Evolutionary conservation across 495 filamentous ascomycete species (phyloP).

Genomic region (Talaromyces wortmannii): DNA sequence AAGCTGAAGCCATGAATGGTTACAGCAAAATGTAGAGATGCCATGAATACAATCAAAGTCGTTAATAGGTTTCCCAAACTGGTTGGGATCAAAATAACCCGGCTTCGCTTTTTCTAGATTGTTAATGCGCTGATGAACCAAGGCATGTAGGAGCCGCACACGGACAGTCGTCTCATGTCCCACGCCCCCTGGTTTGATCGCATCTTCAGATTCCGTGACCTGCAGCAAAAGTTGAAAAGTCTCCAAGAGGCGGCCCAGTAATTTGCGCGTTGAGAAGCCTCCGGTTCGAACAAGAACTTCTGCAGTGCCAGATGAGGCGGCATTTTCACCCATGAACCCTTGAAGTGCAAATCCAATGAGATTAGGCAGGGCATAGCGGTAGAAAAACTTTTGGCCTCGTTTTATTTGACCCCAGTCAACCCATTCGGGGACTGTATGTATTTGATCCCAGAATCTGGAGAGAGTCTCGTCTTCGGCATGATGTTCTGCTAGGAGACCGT

Average conservation of each 20-base stretch:
- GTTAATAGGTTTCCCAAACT: constrained; percentile 63
- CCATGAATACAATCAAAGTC: constrained; percentile 69
- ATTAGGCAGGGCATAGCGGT: constrained; percentile 65
- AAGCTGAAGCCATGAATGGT: constrained; percentile 59
- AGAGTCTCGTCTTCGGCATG: constrained; percentile 49
- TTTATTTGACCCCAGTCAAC: constrained; percentile 77
- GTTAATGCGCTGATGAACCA: constrained; percentile 60
- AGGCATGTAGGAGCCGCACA: constrained; percentile 67
- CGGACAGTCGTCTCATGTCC: constrained; percentile 62
- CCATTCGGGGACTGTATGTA: constrained; percentile 72
- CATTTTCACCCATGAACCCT: constrained; percentile 35
- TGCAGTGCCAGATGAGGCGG: constrained; percentile 42
- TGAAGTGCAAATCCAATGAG: constrained; percentile 22
- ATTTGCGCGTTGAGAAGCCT: constrained; percentile 67
- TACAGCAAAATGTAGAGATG: constrained; percentile 59
- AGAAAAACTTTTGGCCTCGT: constrained; percentile 54
- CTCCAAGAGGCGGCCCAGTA: constrained; percentile 65
- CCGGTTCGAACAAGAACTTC: constrained; percentile 74
- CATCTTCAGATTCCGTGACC: constrained; percentile 56
- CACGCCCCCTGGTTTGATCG: constrained; percentile 61
- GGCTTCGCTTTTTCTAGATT: constrained; percentile 46
- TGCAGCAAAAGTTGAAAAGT: constrained; percentile 70
- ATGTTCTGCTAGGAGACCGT: constrained; percentile 53
- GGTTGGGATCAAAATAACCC: constrained; percentile 54
- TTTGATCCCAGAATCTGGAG: constrained; percentile 55